A percentile compares a stretch with the other conserved stretches of the same genome.
phyloP scores from a whole-genome alignment of 805 yeast genomes.

The Aciculoconidium aculeatum region DNA sequence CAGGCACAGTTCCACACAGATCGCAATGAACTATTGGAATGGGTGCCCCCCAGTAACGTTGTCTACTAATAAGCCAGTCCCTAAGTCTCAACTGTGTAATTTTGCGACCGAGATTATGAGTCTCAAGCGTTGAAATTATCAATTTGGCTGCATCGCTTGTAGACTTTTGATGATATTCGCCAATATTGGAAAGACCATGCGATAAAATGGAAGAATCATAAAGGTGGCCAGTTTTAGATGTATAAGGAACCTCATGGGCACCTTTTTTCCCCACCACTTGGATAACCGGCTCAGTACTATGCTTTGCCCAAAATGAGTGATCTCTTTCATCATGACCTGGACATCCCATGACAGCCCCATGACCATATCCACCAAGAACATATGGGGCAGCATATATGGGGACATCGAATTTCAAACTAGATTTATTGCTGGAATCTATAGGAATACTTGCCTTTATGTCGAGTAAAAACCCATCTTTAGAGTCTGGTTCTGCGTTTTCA shows the following conservation, averaged over 20 bases:
- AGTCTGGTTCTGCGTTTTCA: constrained; percentile 25
- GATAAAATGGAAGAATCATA: constrained; percentile 20
- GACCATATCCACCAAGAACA: constrained; percentile 77
- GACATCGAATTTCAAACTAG: constrained; percentile 21
- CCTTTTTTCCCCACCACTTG: constrained; percentile 42
- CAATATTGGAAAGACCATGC: constrained; percentile 24
- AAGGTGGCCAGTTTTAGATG: constrained; percentile 38
- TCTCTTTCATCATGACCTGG: constrained; percentile 93
- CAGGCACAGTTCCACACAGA: constrained; percentile 85
- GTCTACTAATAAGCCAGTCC: constrained; percentile 94
- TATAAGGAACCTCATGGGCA: constrained; percentile 39
- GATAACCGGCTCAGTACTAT: constrained; percentile 36
- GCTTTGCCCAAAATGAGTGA: constrained; percentile 67
- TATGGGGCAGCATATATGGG: constrained; percentile 91
- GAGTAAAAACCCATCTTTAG: constrained; percentile 53
- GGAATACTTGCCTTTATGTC: constrained; percentile 53
- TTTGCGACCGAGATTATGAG: constrained; percentile 36
- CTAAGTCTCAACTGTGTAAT: constrained; percentile 60
- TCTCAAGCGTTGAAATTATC: constrained; percentile 40
- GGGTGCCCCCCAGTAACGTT: constrained; percentile 98
- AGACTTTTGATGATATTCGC: constrained; percentile 43
- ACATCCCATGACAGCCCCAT: constrained; percentile 97
- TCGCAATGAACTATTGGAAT: constrained; percentile 90
- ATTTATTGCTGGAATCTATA: constrained; percentile 30
- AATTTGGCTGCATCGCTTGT: constrained; percentile 45